Evolutionary conservation across 495 filamentous ascomycete genomes (phyloP).

Genomic region (Rostrohypoxylon terebratum): DNA sequence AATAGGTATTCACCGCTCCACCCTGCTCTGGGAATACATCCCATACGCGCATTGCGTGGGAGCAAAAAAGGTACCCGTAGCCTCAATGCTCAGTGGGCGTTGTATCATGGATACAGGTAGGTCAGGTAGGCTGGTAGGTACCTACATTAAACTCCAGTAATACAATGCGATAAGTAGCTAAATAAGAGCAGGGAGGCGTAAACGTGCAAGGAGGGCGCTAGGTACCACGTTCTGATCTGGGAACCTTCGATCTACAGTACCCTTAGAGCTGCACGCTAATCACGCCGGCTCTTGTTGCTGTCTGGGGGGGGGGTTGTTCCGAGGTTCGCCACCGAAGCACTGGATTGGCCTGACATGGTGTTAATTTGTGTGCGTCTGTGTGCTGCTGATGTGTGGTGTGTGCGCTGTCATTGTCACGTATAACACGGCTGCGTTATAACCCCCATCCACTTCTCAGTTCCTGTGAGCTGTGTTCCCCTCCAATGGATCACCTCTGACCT

Average conservation of each 20-base stretch:
- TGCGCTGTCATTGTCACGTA: constrained; percentile 54
- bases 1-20: constrained; percentile 35
- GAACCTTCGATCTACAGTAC: constrained; percentile 48
- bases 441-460: constrained; percentile 45
- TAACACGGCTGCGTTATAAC: constrained; percentile 50
- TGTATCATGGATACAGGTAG: constrained; percentile 7
- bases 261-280: constrained; percentile 45
- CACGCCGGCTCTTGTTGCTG: constrained; percentile 46
- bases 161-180: constrained; percentile 12
- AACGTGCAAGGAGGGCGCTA: constrained; percentile 31
- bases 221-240: constrained; percentile 41
- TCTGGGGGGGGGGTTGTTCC: constrained; percentile 29
- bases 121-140: background rate
- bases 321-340: constrained; percentile 43
- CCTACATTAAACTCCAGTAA: constrained; percentile 6
- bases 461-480: constrained; percentile 37
- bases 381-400: constrained; percentile 44
- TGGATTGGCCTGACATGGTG: constrained; percentile 39
- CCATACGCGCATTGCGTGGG: background rate
- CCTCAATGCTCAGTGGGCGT: background rate
- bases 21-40: constrained; percentile 12
- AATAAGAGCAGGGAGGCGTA: constrained; percentile 12
- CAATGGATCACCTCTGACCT: constrained; percentile 35
- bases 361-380: constrained; percentile 39
- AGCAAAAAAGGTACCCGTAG: constrained; percentile 15